These are phyloP conservation scores for Microcos paniculata DNA, from an alignment of 345 rosid genomes.

Conservation along the genomic window DNA sequence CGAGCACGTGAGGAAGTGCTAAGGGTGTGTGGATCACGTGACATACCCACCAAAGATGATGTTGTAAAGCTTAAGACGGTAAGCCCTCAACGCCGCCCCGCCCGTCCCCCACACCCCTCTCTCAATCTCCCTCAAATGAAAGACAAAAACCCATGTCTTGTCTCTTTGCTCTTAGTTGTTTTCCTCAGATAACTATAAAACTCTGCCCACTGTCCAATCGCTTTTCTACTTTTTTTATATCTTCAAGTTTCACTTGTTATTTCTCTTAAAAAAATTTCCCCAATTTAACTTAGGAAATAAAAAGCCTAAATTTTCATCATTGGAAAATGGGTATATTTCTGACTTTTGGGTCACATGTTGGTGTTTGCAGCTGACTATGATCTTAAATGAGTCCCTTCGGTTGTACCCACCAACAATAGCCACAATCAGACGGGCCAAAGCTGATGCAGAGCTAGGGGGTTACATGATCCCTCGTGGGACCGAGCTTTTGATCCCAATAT, in stretches of 20 bases:
- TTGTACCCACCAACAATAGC: conserved; percentile 77
- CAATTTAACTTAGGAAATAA: not conserved
- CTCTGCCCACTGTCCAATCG: conserved; percentile 3
- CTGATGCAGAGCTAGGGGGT: conserved; percentile 73
- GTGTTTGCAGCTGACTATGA: conserved; percentile 57
- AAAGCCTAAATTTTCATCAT: not conserved
- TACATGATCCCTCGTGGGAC: conserved; percentile 72
- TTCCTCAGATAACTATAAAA: conserved; percentile 7
- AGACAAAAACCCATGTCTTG: conserved; percentile 9
- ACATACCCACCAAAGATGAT: conserved; percentile 64
- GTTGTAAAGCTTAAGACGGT: conserved; percentile 79
- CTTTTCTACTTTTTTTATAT: no score
- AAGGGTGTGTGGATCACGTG: conserved; percentile 79
- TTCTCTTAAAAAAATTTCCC: not conserved
- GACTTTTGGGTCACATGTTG: not conserved
- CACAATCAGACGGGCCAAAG: conserved; percentile 58
- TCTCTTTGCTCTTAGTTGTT: not conserved
- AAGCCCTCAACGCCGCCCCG: no score
- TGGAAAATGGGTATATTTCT: not conserved
- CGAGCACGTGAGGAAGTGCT: conserved; percentile 80
- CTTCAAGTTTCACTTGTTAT: no score
- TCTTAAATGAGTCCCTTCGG: conserved; percentile 61
- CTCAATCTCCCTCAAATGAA: not conserved
- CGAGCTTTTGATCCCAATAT: conserved; percentile 61
- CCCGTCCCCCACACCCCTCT: no score